These are phyloP conservation scores for Glutinoglossum americanum DNA, from an alignment of 495 filamentous ascomycete species.

Conservation along the genomic window DNA sequence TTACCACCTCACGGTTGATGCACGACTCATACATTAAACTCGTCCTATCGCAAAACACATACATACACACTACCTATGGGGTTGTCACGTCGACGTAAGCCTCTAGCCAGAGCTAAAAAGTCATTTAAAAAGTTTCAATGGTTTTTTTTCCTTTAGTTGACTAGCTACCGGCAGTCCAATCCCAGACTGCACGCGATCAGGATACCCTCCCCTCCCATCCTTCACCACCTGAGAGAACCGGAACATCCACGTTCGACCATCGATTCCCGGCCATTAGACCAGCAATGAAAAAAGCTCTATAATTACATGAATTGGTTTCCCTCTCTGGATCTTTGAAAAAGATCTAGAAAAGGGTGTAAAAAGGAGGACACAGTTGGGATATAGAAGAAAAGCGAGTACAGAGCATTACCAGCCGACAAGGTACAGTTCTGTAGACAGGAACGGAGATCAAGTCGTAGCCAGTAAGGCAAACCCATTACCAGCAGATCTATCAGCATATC, in stretches of 20 bases:
- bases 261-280: background rate
- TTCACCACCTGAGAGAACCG: background rate
- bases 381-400: background rate
- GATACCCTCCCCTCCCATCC: background rate
- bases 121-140: background rate
- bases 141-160: background rate
- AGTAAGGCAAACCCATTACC: background rate
- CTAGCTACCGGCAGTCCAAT: background rate
- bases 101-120: background rate
- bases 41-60: no score
- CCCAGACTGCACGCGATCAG: background rate
- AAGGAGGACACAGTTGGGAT: background rate
- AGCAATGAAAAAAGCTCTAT: background rate
- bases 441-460: background rate
- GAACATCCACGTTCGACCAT: background rate
- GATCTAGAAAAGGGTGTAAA: background rate
- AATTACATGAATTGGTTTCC: background rate
- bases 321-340: background rate
- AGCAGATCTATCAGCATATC: slow-evolving; percentile 3
- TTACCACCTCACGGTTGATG: no score
- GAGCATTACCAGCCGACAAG: background rate
- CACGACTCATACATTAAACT: no score
- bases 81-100: no score
- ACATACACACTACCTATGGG: no score
- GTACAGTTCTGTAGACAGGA: background rate